A percentile compares a stretch with the other conserved stretches of the same genome.
These are phyloP conservation scores for Candida lessepsii DNA, from an alignment of 805 yeast species.

Conservation along the genomic window DNA sequence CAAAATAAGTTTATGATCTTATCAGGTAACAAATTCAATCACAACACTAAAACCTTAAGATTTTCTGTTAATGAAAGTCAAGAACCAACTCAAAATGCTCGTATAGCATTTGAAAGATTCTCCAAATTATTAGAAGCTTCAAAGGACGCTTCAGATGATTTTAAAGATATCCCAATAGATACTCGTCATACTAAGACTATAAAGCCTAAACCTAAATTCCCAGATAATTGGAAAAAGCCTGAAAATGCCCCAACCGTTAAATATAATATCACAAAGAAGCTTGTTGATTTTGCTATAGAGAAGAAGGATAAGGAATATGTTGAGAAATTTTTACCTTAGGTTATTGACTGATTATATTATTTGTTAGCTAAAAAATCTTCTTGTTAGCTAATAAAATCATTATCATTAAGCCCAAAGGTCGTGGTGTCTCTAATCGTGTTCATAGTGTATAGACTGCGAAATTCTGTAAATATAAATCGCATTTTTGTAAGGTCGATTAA, in stretches of 20 bases:
- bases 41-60: slow-evolving; percentile 54
- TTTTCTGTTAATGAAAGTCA: slow-evolving; percentile 64
- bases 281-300: slow-evolving; percentile 33
- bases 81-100: slow-evolving; percentile 85
- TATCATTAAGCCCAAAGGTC: too few species aligned
- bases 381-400: too few species aligned
- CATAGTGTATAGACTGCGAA: slow-evolving; percentile 1
- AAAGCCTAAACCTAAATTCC: slow-evolving; percentile 52
- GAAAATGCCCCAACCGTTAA: slow-evolving; percentile 62
- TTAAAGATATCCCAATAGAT: slow-evolving; percentile 80
- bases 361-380: too few species aligned
- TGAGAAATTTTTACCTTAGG: slow-evolving; percentile 21
- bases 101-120: slow-evolving; percentile 63
- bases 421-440: too few species aligned
- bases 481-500: not conserved
- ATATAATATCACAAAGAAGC: slow-evolving; percentile 31
- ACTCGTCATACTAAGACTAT: slow-evolving; percentile 58
- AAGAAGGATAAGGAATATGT: slow-evolving; percentile 34
- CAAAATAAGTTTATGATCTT: slow-evolving; percentile 75
- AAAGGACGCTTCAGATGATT: slow-evolving; percentile 60
- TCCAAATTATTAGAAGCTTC: slow-evolving; percentile 62
- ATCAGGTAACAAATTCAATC: slow-evolving; percentile 76
- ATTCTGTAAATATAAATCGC: slow-evolving; percentile 1
- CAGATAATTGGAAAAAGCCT: slow-evolving; percentile 70
- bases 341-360: too few species aligned